Evolutionary conservation across 148 eudicot species (phyloP).

Genomic region (Silene uniflora): DNA sequence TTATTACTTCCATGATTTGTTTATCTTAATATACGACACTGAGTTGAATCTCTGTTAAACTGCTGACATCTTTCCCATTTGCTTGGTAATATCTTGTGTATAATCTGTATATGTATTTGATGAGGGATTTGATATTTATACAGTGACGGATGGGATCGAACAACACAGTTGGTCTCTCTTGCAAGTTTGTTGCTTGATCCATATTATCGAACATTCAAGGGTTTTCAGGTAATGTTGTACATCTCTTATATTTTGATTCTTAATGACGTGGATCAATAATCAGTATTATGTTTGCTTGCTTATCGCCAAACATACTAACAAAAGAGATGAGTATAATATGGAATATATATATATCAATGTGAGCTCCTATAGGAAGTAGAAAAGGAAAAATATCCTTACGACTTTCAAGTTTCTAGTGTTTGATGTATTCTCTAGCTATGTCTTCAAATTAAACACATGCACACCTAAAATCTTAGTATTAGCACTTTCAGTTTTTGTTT

Average conservation of each 20-base stretch:
- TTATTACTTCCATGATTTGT: neutral
- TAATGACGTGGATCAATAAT: neutral
- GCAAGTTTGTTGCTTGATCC: slow-evolving; percentile 95
- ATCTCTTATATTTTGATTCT: neutral
- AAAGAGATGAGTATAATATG: neutral
- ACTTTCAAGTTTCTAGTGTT: neutral
- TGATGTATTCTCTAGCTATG: neutral
- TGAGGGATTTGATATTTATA: slow-evolving; percentile 11
- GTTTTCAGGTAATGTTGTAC: slow-evolving; percentile 72
- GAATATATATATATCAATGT: neutral
- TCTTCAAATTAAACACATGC: neutral
- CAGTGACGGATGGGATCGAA: slow-evolving; percentile 98
- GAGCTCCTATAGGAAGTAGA: neutral
- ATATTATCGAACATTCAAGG: slow-evolving; percentile 86
- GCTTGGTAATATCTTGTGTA: neutral
- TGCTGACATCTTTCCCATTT: neutral
- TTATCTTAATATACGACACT: neutral
- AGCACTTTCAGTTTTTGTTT: neutral
- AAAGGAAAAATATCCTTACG: too few species aligned
- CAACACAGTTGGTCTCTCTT: slow-evolving; percentile 92
- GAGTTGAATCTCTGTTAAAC: neutral
- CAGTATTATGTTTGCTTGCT: neutral
- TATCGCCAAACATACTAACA: neutral
- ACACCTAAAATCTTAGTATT: neutral
- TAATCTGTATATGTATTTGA: slow-evolving; percentile 3